Percentiles rank a stretch among this genome's conserved stretches.
Evolutionary conservation across 129 eudicot species (phyloP).

Genomic region (Tanacetum coccineum): DNA sequence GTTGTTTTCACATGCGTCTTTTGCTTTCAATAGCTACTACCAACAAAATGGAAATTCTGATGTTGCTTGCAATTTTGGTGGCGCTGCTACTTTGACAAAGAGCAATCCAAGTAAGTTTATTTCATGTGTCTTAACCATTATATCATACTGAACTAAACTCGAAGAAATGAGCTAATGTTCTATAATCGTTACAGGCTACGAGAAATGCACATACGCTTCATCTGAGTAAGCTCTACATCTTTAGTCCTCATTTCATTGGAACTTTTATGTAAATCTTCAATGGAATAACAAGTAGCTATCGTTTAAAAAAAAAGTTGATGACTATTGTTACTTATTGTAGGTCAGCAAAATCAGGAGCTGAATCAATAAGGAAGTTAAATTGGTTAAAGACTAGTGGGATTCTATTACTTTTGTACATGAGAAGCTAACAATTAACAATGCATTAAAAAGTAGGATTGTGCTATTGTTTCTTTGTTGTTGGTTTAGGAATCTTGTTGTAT

Average conservation of each 20-base stretch:
- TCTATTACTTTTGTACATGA: constrained; percentile 49
- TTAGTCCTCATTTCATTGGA: background rate
- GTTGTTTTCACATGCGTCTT: constrained; percentile 63
- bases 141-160: background rate
- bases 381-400: constrained; percentile 38
- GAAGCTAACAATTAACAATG: constrained; percentile 28
- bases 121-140: background rate
- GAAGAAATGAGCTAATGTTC: too few species aligned
- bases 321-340: constrained; percentile 21
- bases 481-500: constrained; percentile 38
- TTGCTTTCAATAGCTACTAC: constrained; percentile 63
- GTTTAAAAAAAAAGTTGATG: too few species aligned
- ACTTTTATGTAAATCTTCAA: background rate
- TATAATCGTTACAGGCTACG: constrained; percentile 43
- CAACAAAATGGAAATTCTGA: constrained; percentile 71
- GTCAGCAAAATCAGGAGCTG: constrained; percentile 37
- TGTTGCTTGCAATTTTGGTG: constrained; percentile 67
- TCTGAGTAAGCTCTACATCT: constrained; percentile 43
- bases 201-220: constrained; percentile 38
- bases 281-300: too few species aligned
- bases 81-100: constrained; percentile 46
- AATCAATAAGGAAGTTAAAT: constrained; percentile 24
- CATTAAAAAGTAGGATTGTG: constrained; percentile 15
- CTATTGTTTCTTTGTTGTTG: constrained; percentile 35
- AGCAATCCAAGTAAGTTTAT: constrained; percentile 49